Evolutionary conservation across 495 filamentous ascomycete species (phyloP), one percentile per base, ranked within the genome.

Genomic region (Xylaria grammica): DNA sequence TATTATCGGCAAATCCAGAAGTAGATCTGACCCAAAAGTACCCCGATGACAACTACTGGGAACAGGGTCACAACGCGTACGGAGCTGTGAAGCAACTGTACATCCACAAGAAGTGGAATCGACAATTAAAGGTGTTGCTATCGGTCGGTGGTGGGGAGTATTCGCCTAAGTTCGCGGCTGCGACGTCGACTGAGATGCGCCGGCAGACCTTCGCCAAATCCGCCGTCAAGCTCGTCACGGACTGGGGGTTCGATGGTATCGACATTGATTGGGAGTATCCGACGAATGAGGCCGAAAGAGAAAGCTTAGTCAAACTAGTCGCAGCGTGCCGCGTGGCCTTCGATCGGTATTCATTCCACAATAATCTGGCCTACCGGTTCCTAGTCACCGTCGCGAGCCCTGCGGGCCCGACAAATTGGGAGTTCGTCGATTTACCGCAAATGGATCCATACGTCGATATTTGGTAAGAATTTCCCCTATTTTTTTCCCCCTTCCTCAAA

Each of bases 101-200:
- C 74, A 79, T 96, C 22, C 84, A 91, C 30, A 96, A 96, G 81
- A 90, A 92, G 79, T 79, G 82, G 65, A 85, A 96, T 73, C 83
- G 92, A 24, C 86, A 91, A 67, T 73, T 96, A 40, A 95, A 96
- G 76, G 82, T 91, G 4, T 79, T 95, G 20, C 85, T 96, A 3
- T 94, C 90, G 44, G 93, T 97, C 63, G 93, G 93, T 30, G 93
- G 93, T 6, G 96, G 93, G 90, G 93, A 91, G 0, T 96, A 93
- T 74, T 92, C 91, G 10, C 78, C 87, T 62, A 93, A 96, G 69
- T 94, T 97, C 67, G 81, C 87, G 0, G 80, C 82, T 17, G 87
- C 90, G 0, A 82, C 88, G 8, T 85, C 85, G 0, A 88, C 85
- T 0, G 80, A 82, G 2, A 76, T 77, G 20, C 86, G 82, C 40